Base-by-base conservation (phyloP, 2,329 filamentous ascomycete genomes). In the Nemania abortiva region DNA sequence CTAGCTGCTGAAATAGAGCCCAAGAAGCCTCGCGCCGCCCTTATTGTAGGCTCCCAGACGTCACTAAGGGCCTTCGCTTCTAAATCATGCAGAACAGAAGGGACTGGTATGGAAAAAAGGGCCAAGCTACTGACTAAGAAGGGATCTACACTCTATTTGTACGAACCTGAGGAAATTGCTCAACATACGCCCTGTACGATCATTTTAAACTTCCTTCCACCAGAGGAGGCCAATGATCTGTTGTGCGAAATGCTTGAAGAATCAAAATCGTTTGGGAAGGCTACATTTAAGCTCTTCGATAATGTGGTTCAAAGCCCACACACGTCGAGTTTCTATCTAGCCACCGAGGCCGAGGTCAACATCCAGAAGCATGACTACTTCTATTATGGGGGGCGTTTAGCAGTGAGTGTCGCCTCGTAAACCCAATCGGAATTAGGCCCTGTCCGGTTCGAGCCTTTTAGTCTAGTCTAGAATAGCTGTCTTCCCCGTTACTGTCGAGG, bases 131-230 rank as follows among this genome's bases (percentile, higher is more conserved):
- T 92, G 68, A 90, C 92, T 0, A 91, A 88, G 75, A 97, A 91
- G 77, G 95, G 95, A 13, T 89, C 89, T 74, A 98, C 95, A 0
- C 81, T 98, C 1, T 92, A 95, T 77, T 84, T 98, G 0, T 98
- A 92, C 79, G 89, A 92, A 50, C 92, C 95, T 0, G 84, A 89
- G 47, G 94, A 97, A 74, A 89, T 98, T 54, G 91, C 93, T 57
- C 86, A 88, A 27, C 88, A 97, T 77, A 97, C 95, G 0, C 94
- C 96, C 0, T 98, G 95, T 81, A 95, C 93, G 11, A 92, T 98
- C 72, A 90, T 98, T 64, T 94, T 97, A 80, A 96, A 97, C 76
- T 98, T 98, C 74, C 84, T 99, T 0, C 90, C 93, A 0, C 34
- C 85, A 0, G 84, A 90, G 1, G 85, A 92, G 67, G 95, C 96